Percentiles rank a stretch among this genome's conserved stretches.
These are phyloP conservation scores for Perkinsus olseni DNA, from an alignment of 169 alveolate genomes.

Conservation along the genomic window DNA sequence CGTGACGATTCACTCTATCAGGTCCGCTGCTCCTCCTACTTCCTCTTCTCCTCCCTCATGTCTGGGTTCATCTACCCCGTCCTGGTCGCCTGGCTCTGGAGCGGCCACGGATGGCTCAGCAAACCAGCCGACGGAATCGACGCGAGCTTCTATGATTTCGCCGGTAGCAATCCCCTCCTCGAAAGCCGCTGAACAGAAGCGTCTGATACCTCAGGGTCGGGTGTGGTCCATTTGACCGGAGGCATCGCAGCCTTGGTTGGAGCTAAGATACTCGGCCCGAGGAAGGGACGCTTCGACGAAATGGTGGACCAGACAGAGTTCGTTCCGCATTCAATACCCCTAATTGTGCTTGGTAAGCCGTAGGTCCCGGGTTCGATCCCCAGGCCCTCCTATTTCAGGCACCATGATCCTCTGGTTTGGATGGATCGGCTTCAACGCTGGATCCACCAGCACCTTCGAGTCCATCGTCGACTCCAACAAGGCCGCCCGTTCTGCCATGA, in stretches of 20 bases:
- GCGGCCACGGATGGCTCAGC: neutral
- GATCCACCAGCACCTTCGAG: neutral
- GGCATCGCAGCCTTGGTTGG: slow-evolving; percentile 4
- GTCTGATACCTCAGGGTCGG: neutral
- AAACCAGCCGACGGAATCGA: neutral
- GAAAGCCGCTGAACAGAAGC: too few species aligned
- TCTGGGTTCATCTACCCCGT: neutral
- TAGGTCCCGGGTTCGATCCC: neutral
- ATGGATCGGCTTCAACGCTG: slow-evolving; percentile 10
- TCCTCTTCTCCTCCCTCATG: neutral
- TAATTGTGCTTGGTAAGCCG: neutral
- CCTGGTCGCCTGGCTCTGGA: neutral
- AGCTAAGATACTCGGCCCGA: neutral
- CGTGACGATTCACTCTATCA: neutral
- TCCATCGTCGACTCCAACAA: neutral
- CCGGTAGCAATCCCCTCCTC: neutral
- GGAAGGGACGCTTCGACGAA: neutral
- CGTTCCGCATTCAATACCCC: neutral
- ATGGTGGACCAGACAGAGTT: neutral
- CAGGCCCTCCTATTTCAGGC: neutral
- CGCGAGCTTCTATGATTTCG: neutral
- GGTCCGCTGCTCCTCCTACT: neutral
- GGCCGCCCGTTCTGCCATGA: slow-evolving; percentile 21
- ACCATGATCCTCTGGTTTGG: neutral
- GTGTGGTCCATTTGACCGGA: neutral